phyloP scores from a whole-genome alignment of 2,329 filamentous ascomycete genomes.

The Fusarium setosum region DNA sequence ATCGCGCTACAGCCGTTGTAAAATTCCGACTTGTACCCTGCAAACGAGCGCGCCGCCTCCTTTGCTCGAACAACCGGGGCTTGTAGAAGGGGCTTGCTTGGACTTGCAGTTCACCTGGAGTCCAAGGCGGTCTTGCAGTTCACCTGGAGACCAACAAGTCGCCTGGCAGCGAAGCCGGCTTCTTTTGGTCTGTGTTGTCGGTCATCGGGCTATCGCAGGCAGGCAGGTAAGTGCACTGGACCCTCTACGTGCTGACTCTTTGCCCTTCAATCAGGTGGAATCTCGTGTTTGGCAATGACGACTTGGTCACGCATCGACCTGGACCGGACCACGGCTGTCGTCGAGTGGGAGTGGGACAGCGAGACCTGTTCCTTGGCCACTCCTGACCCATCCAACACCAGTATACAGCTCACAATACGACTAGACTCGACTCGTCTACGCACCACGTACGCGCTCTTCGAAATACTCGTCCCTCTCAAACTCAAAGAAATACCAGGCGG shows the following conservation, averaged over 20 bases:
- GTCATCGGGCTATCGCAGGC: not conserved
- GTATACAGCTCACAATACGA: slow-evolving; percentile 1
- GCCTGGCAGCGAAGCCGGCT: slow-evolving; percentile 11
- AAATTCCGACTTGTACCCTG: slow-evolving; percentile 12
- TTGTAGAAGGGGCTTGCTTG: slow-evolving; percentile 7
- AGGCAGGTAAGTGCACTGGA: not conserved
- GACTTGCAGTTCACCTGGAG: slow-evolving; percentile 5
- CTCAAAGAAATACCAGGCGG: slow-evolving; percentile 16
- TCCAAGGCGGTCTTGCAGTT: not conserved
- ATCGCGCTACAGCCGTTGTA: slow-evolving; percentile 14
- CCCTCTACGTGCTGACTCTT: not conserved
- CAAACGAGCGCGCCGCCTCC: slow-evolving; percentile 7
- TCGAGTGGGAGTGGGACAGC: slow-evolving; percentile 12
- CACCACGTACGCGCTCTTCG: slow-evolving; percentile 1
- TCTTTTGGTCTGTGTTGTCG: not conserved
- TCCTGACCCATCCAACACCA: slow-evolving; percentile 6
- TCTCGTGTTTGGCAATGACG: not conserved
- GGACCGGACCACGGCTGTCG: not conserved
- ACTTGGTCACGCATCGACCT: slow-evolving; percentile 1
- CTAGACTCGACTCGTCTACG: not conserved
- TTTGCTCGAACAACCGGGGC: slow-evolving; percentile 13
- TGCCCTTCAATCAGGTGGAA: not conserved
- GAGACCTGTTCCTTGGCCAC: not conserved
- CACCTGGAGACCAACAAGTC: not conserved
- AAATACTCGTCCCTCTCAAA: slow-evolving; percentile 6